Percentiles rank a stretch among this genome's conserved stretches.
Evolutionary conservation across 2,329 filamentous ascomycete genomes (phyloP).

Genomic region (Coleophoma crateriformis): DNA sequence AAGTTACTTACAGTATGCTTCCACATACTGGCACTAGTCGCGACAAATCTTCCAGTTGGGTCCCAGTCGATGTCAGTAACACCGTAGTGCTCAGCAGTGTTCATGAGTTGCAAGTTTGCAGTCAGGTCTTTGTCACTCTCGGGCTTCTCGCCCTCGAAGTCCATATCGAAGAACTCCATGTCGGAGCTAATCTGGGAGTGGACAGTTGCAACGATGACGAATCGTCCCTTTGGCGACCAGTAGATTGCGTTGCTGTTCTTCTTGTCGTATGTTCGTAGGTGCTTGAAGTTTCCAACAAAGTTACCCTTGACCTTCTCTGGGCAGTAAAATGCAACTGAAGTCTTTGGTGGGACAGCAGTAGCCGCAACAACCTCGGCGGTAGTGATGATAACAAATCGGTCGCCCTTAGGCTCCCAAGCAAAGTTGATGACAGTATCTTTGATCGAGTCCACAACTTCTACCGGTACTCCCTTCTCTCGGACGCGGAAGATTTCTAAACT

Average conservation of each 20-base stretch:
- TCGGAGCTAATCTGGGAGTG: constrained; percentile 91
- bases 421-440: constrained; percentile 99
- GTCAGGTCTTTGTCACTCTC: constrained; percentile 91
- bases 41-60: constrained; percentile 89
- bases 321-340: constrained; percentile 91
- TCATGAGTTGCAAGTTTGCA: constrained; percentile 93
- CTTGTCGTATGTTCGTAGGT: constrained; percentile 91
- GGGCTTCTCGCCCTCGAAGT: constrained; percentile 95
- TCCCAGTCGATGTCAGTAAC: constrained; percentile 99
- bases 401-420: constrained; percentile 97
- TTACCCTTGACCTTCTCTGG: constrained; percentile 88
- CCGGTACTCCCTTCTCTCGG: constrained; percentile 93
- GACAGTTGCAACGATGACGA: constrained; percentile 90
- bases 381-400: constrained; percentile 95
- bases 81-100: constrained; percentile 90
- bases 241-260: constrained; percentile 99
- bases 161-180: constrained; percentile 94
- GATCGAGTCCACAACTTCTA: constrained; percentile 95
- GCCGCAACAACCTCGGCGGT: constrained; percentile 76
- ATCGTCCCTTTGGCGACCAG: constrained; percentile 94
- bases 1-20: constrained; percentile 78
- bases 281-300: constrained; percentile 87
- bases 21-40: constrained; percentile 90
- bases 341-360: constrained; percentile 86
- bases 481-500: constrained; percentile 98